Percentiles rank a stretch among this genome's conserved stretches.
Evolutionary conservation across 2,329 filamentous ascomycete genomes (phyloP).

Genomic region (Lasiodiplodia sp.): DNA sequence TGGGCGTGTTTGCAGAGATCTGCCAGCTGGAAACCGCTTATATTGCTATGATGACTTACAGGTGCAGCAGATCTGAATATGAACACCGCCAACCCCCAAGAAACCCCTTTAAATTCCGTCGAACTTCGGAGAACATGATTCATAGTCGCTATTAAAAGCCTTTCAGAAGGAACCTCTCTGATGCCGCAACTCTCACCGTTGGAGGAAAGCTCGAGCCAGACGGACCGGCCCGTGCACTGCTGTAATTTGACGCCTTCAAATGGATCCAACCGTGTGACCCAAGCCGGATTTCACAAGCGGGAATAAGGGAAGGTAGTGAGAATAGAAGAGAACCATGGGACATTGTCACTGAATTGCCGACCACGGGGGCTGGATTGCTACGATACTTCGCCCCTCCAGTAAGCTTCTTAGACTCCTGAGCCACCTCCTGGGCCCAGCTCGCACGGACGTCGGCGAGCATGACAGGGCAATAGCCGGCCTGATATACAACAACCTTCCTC

Average conservation of each 20-base stretch:
- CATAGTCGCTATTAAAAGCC: no score
- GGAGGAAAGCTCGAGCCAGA: not conserved
- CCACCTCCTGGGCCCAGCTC: not conserved
- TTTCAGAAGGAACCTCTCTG: not conserved
- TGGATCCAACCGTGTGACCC: not conserved
- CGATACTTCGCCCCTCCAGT: not conserved
- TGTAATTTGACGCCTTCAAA: not conserved
- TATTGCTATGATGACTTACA: no score
- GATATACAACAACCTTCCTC: not conserved
- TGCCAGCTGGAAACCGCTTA: no score
- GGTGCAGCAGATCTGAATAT: no score
- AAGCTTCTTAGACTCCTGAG: not conserved
- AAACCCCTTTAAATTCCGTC: no score
- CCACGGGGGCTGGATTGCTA: not conserved
- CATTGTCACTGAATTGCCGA: not conserved
- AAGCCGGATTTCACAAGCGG: not conserved
- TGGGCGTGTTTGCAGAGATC: no score
- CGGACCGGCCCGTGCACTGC: not conserved
- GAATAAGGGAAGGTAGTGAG: not conserved
- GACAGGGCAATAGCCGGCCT: conserved; percentile 2
- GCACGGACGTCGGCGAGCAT: not conserved
- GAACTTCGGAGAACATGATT: no score
- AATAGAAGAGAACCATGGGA: not conserved
- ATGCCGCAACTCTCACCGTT: not conserved
- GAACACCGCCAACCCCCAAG: no score